A percentile compares a stretch with the other conserved stretches of the same genome.
phyloP scores from a whole-genome alignment of 139 green algal species.

The Tetradesmus lagerheimii region DNA sequence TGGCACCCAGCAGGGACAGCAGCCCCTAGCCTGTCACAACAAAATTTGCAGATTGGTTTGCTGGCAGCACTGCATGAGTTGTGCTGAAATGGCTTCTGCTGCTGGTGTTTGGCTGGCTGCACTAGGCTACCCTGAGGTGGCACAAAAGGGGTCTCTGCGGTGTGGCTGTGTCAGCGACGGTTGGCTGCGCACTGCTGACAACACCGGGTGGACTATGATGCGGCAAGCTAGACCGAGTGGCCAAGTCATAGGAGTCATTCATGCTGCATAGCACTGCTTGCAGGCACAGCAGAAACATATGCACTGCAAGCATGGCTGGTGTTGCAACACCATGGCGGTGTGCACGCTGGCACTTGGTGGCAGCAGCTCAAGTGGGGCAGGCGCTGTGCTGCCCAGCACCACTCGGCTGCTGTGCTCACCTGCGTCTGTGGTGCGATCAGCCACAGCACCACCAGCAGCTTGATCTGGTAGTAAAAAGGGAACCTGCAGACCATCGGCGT shows the following conservation, averaged over 20 bases:
- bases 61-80: neutral
- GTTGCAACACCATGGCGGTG: neutral
- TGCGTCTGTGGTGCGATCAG: constrained; percentile 55
- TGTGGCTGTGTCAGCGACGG: too few species aligned
- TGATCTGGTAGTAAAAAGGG: constrained; percentile 55
- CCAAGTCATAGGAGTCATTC: too few species aligned
- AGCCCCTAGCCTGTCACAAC: neutral
- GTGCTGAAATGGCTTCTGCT: neutral
- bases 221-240: too few species aligned
- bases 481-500: constrained; percentile 26
- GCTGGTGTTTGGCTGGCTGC: too few species aligned
- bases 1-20: constrained; percentile 14
- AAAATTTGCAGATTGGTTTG: neutral
- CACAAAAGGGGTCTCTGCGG: too few species aligned
- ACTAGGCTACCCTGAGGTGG: too few species aligned
- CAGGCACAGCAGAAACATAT: too few species aligned
- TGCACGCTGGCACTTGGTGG: constrained; percentile 13
- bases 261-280: too few species aligned
- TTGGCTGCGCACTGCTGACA: too few species aligned
- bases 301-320: too few species aligned
- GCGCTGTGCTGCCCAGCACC: neutral
- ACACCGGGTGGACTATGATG: too few species aligned
- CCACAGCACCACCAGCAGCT: constrained; percentile 53
- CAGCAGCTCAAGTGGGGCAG: neutral
- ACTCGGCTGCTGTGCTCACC: neutral